Evolutionary conservation across 148 eudicot genomes (phyloP).

Genomic region (Talinum fruticosum): DNA sequence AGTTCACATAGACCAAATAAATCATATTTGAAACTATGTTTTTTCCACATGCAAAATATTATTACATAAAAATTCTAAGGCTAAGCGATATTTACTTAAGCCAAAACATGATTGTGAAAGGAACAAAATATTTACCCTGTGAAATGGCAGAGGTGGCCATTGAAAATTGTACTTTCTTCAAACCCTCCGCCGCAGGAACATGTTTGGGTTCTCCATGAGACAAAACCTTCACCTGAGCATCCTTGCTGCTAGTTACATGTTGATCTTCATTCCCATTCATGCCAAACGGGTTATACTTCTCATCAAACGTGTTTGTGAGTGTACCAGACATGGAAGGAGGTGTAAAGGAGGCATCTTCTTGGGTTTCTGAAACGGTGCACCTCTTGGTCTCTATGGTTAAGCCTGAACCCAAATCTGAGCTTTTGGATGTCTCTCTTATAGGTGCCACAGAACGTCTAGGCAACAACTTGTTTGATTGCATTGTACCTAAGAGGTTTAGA

Average conservation of each 20-base stretch:
- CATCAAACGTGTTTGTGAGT: constrained; percentile 45
- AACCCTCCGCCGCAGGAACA: constrained; percentile 40
- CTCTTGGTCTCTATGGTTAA: constrained; percentile 30
- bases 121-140: constrained; percentile 47
- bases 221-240: constrained; percentile 35
- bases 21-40: neutral
- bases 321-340: constrained; percentile 55
- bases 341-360: constrained; percentile 55
- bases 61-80: neutral
- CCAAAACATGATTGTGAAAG: neutral
- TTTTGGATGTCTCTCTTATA: constrained; percentile 41
- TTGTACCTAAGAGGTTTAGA: constrained; percentile 40
- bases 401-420: constrained; percentile 25
- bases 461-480: constrained; percentile 50
- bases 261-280: constrained; percentile 38
- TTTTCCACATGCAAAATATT: neutral
- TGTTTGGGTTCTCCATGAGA: constrained; percentile 31
- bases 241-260: constrained; percentile 21
- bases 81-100: neutral
- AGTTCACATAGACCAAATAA: neutral
- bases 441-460: constrained; percentile 69
- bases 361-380: constrained; percentile 30
- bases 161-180: constrained; percentile 80
- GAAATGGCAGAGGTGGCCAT: constrained; percentile 32
- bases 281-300: constrained; percentile 29